Conservation (phyloP, 306 rosid species). For the Pyrus pyrifolia region DNA sequence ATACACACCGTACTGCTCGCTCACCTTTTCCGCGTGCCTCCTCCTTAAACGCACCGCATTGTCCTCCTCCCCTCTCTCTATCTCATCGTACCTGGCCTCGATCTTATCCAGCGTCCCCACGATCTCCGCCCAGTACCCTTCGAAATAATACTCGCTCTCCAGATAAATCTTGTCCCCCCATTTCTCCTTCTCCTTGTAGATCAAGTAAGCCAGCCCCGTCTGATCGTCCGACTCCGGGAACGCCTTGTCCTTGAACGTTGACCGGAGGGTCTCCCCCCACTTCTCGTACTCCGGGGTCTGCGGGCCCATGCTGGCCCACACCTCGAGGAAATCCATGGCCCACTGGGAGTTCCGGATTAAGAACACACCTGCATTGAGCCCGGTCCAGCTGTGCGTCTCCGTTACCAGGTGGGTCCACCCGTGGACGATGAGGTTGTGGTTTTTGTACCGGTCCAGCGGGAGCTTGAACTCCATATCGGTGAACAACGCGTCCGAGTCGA, state of each 20-base stretch:
- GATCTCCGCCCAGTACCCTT: conserved; percentile 75
- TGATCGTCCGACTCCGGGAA: conserved; percentile 91
- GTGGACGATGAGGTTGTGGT: conserved; percentile 60
- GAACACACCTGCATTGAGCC: conserved; percentile 85
- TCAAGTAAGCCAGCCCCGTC: conserved; percentile 75
- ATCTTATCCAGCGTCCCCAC: conserved; percentile 35
- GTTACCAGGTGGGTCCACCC: conserved; percentile 60
- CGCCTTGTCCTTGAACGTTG: conserved; percentile 62
- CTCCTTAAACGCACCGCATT: conserved; percentile 36
- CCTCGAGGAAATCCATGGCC: conserved; percentile 70
- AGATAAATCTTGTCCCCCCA: conserved; percentile 71
- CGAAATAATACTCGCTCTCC: conserved; percentile 59
- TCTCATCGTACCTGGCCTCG: conserved; percentile 24
- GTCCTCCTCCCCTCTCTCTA: conserved; percentile 27
- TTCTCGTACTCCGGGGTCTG: conserved; percentile 48
- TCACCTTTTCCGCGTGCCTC: conserved; percentile 71
- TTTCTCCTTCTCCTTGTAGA: conserved; percentile 40
- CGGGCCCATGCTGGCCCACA: conserved; percentile 94
- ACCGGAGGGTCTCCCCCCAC: conserved; percentile 54
- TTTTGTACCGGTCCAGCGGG: conserved; percentile 50
- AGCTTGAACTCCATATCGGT: conserved; percentile 84
- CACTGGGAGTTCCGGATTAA: conserved; percentile 78
- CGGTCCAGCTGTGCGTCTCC: conserved; percentile 77
- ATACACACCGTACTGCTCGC: conserved; percentile 43
- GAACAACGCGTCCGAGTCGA: conserved; percentile 85